Conservation (phyloP, 2,329 filamentous ascomycete species). For the Aspergillus jensenii region DNA sequence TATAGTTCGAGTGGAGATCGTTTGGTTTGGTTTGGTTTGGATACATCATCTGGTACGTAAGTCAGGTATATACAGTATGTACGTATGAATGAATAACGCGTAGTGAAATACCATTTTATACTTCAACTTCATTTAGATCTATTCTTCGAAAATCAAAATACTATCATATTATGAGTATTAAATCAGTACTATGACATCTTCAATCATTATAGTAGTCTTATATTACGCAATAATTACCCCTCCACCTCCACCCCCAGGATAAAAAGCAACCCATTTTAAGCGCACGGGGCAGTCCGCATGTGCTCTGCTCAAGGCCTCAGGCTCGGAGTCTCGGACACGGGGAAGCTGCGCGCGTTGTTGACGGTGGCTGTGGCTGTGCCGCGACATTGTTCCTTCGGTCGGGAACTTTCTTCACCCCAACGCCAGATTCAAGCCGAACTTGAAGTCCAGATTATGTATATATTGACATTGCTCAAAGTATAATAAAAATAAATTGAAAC, state of each 20-base stretch:
- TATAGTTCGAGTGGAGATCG: not conserved
- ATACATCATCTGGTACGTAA: not conserved
- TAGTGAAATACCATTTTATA: conserved; percentile 7
- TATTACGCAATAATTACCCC: not conserved
- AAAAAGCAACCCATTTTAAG: not conserved
- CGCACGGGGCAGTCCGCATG: not conserved
- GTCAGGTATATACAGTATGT: conserved; percentile 8
- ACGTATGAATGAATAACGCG: conserved; percentile 2
- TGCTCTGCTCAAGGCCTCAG: not conserved
- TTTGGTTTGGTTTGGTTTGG: not conserved
- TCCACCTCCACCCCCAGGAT: not conserved
- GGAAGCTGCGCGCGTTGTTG: not conserved
- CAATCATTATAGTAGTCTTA: no score
- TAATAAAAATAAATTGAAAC: not conserved
- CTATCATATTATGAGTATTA: not conserved
- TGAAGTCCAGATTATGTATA: not conserved
- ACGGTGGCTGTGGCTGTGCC: conserved; percentile 8
- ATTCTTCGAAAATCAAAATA: not conserved
- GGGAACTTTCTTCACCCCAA: not conserved
- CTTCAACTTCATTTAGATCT: not conserved
- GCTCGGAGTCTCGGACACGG: no score
- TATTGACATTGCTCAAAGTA: no score
- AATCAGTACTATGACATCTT: no score
- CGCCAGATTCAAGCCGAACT: not conserved
- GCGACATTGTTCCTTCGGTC: not conserved